phyloP scores from a whole-genome alignment of 2,329 filamentous ascomycete genomes.

The Trichothecium roseum region DNA sequence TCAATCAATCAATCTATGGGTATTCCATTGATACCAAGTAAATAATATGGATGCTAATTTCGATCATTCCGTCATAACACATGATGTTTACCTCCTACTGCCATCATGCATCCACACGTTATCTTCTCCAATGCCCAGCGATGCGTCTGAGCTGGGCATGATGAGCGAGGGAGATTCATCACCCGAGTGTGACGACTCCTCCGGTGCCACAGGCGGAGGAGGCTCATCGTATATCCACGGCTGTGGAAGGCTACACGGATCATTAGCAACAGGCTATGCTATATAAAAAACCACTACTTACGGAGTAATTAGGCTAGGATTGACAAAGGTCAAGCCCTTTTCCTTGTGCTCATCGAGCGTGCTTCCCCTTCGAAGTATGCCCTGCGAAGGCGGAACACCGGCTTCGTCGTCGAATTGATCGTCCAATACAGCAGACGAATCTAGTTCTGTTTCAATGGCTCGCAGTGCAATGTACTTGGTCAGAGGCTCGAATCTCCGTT shows the following conservation, averaged over 20 bases:
- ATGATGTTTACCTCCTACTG: background rate
- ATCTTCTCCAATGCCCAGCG: conserved; percentile 27
- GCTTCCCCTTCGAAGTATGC: conserved; percentile 40
- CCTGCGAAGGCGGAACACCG: conserved; percentile 27
- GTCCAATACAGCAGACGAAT: conserved; percentile 18
- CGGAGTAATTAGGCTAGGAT: conserved; percentile 61
- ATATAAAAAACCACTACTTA: conserved; percentile 28
- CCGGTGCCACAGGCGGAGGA: conserved; percentile 23
- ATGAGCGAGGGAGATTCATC: conserved; percentile 15
- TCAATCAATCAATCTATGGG: background rate
- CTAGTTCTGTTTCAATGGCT: conserved; percentile 57
- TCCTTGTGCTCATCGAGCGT: conserved; percentile 67
- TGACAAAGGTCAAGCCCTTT: conserved; percentile 60
- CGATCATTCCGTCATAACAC: background rate
- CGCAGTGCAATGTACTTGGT: conserved; percentile 87
- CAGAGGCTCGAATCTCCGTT: conserved; percentile 71
- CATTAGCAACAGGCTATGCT: conserved; percentile 5
- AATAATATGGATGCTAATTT: background rate
- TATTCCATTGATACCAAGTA: background rate
- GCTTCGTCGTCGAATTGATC: conserved; percentile 31
- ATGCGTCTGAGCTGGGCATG: conserved; percentile 22
- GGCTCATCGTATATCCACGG: conserved; percentile 58
- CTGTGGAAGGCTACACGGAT: conserved; percentile 50
- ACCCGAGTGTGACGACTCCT: conserved; percentile 13
- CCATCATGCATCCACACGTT: conserved; percentile 25